Percentiles rank a stretch among this genome's conserved stretches.
Conservation (phyloP, 768 basidiomycete species). For the Serendipita vermifera region DNA sequence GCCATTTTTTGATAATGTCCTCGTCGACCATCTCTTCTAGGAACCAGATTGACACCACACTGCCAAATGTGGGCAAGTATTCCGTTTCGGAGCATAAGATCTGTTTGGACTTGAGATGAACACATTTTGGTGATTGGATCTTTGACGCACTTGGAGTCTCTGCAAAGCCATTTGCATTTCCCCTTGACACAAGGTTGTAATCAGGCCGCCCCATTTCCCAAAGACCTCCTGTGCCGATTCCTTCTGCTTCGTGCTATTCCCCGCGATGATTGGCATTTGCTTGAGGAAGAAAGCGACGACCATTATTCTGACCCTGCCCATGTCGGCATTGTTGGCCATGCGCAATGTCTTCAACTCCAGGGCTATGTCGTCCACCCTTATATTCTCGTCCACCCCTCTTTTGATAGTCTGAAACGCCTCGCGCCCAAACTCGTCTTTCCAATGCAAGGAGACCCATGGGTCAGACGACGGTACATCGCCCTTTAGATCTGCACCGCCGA, state of each 20-base stretch:
- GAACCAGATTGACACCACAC: constrained; percentile 75
- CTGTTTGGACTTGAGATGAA: constrained; percentile 14
- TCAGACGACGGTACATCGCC: too few species aligned
- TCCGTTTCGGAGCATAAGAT: constrained; percentile 30
- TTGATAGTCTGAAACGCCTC: constrained; percentile 80
- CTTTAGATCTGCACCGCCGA: not conserved
- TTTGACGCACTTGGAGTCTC: constrained; percentile 54
- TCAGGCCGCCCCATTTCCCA: constrained; percentile 68
- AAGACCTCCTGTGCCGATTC: constrained; percentile 51
- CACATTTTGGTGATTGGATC: not conserved
- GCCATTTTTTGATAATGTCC: constrained; percentile 83
- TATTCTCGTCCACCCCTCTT: constrained; percentile 82
- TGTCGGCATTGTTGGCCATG: constrained; percentile 89
- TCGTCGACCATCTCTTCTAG: constrained; percentile 87
- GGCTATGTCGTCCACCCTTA: constrained; percentile 83
- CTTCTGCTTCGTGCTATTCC: constrained; percentile 44
- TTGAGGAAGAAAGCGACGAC: constrained; percentile 78
- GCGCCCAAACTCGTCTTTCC: constrained; percentile 50
- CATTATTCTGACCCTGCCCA: constrained; percentile 73
- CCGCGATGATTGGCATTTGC: constrained; percentile 48
- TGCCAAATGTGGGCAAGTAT: constrained; percentile 63
- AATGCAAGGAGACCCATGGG: constrained; percentile 13
- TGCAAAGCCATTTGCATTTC: constrained; percentile 71
- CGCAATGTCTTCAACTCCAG: constrained; percentile 93
- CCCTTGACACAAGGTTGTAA: constrained; percentile 68